These are phyloP conservation scores for Fraxinus paxiana DNA, from an alignment of 305 asterid species.

Conservation along the genomic window DNA sequence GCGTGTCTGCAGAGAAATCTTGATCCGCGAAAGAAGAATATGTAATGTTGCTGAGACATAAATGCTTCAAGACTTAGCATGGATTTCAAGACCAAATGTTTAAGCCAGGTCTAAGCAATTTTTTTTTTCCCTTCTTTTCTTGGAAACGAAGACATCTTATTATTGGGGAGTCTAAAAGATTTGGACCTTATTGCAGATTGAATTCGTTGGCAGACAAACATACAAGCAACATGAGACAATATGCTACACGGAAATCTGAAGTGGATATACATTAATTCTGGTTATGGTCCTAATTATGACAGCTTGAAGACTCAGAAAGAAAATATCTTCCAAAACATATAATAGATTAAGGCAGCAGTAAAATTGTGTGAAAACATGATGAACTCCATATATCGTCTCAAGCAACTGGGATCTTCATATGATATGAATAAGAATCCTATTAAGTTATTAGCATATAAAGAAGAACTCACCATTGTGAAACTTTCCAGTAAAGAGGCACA, in stretches of 20 bases:
- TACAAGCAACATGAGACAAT: background rate
- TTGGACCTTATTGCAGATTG: background rate
- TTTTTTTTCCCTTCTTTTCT: background rate
- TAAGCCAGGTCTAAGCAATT: background rate
- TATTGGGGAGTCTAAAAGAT: background rate
- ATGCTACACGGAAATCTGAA: background rate
- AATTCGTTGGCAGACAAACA: background rate
- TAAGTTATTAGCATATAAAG: background rate
- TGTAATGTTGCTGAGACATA: background rate
- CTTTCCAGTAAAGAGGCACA: slow-evolving; percentile 34
- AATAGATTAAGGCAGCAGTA: background rate
- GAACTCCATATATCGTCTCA: background rate
- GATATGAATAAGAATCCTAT: background rate
- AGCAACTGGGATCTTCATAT: background rate
- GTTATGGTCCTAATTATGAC: background rate
- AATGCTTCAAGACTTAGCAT: background rate
- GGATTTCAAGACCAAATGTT: background rate
- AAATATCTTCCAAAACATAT: background rate
- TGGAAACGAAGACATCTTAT: background rate
- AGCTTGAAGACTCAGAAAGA: background rate
- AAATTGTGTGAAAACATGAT: background rate
- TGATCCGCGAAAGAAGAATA: background rate
- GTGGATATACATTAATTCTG: background rate
- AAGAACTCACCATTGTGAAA: slow-evolving; percentile 35
- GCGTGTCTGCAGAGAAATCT: background rate